These are phyloP conservation scores for Flaveria trinervia DNA, from an alignment of 129 eudicot genomes.

Conservation along the genomic window DNA sequence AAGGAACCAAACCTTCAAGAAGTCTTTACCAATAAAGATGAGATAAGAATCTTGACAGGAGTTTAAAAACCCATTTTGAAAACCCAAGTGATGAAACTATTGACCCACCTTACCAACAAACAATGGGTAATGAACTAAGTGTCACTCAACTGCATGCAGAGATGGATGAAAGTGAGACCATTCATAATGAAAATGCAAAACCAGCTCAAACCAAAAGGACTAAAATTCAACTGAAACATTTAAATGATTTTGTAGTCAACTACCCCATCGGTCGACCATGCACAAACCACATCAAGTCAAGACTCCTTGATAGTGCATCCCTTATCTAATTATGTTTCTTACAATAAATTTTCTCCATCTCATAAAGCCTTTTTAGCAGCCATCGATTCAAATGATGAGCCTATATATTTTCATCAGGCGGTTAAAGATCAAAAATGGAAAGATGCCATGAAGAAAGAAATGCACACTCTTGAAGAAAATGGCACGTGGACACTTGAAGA, in stretches of 20 bases:
- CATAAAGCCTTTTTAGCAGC: too few relatives aligned
- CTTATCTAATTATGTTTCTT: too few relatives aligned
- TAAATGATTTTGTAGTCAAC: not conserved
- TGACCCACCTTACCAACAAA: not conserved
- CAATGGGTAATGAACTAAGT: not conserved
- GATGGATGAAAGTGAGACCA: not conserved
- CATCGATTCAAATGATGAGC: too few relatives aligned
- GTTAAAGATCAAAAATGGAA: too few relatives aligned
- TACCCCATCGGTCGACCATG: not conserved
- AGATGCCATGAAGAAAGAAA: too few relatives aligned
- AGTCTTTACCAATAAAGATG: not conserved
- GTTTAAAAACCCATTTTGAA: not conserved
- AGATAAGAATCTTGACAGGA: not conserved
- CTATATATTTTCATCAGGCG: too few relatives aligned
- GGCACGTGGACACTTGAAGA: not conserved
- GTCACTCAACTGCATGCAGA: not conserved
- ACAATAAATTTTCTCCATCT: too few relatives aligned
- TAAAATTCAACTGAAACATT: not conserved
- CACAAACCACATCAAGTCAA: too few relatives aligned
- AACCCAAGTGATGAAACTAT: not conserved
- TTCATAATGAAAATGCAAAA: too few relatives aligned
- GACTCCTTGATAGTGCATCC: too few relatives aligned
- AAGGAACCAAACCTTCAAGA: not conserved
- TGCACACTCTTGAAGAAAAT: too few relatives aligned
- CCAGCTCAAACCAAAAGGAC: not conserved